phyloP scores from a whole-genome alignment of 2,329 filamentous ascomycete species.

The Xylariaceae sp. region DNA sequence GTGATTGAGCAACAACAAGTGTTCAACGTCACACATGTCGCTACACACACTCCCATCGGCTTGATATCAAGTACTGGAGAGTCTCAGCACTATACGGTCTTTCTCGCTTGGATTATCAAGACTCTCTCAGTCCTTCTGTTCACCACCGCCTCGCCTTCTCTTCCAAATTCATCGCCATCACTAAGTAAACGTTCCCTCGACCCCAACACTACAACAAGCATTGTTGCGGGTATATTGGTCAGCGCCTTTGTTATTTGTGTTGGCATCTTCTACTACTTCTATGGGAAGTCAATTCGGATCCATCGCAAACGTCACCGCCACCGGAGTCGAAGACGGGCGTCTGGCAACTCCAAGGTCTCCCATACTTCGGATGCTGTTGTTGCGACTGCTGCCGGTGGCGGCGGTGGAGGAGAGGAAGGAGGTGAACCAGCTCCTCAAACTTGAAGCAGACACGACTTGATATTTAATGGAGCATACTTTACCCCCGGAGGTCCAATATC shows the following conservation, averaged over 20 bases:
- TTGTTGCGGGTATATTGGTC: slow-evolving; percentile 20
- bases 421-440: slow-evolving; percentile 4
- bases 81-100: not conserved
- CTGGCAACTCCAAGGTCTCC: slow-evolving; percentile 18
- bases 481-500: too few relatives aligned
- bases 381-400: not conserved
- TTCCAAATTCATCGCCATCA: not conserved
- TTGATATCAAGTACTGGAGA: not conserved
- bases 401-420: not conserved
- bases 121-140: not conserved
- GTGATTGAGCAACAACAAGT: slow-evolving; percentile 7
- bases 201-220: slow-evolving; percentile 17
- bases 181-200: slow-evolving; percentile 10
- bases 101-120: slow-evolving; percentile 7
- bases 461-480: too few relatives aligned
- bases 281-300: slow-evolving; percentile 14
- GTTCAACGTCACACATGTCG: slow-evolving; percentile 5
- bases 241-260: slow-evolving; percentile 15
- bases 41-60: slow-evolving; percentile 1
- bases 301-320: slow-evolving; percentile 15
- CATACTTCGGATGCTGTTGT: slow-evolving; percentile 9
- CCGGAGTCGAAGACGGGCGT: slow-evolving; percentile 10
- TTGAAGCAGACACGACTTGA: not conserved
- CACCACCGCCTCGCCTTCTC: not conserved
- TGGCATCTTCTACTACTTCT: slow-evolving; percentile 15